These are phyloP conservation scores for Zoysia japonica DNA, from an alignment of 176 grass and related monocot species.

Conservation along the genomic window DNA sequence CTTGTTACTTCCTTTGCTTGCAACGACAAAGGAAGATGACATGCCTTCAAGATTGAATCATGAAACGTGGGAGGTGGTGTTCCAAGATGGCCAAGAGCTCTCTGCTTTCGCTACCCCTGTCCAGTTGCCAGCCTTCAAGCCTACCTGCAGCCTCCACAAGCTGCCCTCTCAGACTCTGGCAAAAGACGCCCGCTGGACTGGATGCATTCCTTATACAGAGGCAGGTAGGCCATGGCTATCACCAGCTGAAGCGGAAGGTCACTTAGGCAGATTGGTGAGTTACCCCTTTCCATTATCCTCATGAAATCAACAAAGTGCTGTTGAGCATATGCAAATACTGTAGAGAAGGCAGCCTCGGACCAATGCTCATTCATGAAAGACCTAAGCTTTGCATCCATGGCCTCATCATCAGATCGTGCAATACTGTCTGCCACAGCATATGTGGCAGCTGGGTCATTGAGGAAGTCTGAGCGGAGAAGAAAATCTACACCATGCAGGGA, in stretches of 20 bases:
- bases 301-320: slow-evolving; percentile 76
- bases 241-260: slow-evolving; percentile 68
- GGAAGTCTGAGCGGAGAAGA: slow-evolving; percentile 79
- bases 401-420: slow-evolving; percentile 60
- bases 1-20: slow-evolving; percentile 37
- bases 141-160: slow-evolving; percentile 82
- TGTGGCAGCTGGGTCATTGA: slow-evolving; percentile 68
- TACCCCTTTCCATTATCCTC: slow-evolving; percentile 74
- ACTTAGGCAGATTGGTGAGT: slow-evolving; percentile 56
- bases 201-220: slow-evolving; percentile 78
- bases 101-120: slow-evolving; percentile 55
- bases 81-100: slow-evolving; percentile 89
- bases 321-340: slow-evolving; percentile 49
- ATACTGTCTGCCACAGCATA: slow-evolving; percentile 90
- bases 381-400: slow-evolving; percentile 62
- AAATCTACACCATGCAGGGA: slow-evolving; percentile 81
- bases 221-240: slow-evolving; percentile 84
- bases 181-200: slow-evolving; percentile 57
- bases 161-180: slow-evolving; percentile 92
- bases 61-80: slow-evolving; percentile 70
- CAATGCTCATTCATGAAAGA: slow-evolving; percentile 79
- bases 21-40: slow-evolving; percentile 12
- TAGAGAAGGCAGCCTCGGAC: slow-evolving; percentile 71
- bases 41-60: slow-evolving; percentile 45
- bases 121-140: slow-evolving; percentile 53